These are phyloP conservation scores for Epichloe bromicola DNA, from an alignment of 2,329 filamentous ascomycete genomes.

Conservation along the genomic window DNA sequence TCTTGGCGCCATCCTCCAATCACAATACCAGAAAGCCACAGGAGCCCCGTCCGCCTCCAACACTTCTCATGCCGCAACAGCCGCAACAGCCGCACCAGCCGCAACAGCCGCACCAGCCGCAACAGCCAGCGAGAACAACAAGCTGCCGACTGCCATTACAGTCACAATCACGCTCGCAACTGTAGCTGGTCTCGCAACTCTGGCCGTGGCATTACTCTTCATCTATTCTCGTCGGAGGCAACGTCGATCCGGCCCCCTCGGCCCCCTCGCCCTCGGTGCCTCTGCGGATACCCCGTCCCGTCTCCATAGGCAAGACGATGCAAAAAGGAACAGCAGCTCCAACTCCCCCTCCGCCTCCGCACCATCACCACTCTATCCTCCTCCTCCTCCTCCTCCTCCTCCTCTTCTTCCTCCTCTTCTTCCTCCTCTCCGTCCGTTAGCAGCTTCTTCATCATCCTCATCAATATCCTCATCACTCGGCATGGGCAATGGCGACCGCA, in stretches of 20 bases:
- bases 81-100: neutral
- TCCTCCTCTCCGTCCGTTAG: neutral
- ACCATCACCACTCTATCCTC: neutral
- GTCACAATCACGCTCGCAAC: constrained; percentile 2
- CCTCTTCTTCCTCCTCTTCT: neutral
- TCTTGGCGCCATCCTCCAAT: neutral
- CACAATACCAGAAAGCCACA: neutral
- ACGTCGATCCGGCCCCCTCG: neutral
- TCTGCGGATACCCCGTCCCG: neutral
- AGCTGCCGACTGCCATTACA: neutral
- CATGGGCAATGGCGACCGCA: neutral
- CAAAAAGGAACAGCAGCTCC: neutral
- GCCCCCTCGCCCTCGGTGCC: neutral
- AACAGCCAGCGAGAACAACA: neutral
- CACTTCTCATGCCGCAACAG: neutral
- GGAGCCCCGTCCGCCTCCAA: neutral
- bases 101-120: neutral
- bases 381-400: neutral
- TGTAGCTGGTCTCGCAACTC: neutral
- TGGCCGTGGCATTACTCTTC: neutral
- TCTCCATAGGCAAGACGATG: neutral
- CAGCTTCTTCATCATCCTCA: neutral
- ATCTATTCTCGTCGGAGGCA: neutral
- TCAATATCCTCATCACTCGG: neutral
- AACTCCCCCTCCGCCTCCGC: neutral